Evolutionary conservation across 768 basidiomycete species (phyloP).

Genomic region (Termitomyces sp.): DNA sequence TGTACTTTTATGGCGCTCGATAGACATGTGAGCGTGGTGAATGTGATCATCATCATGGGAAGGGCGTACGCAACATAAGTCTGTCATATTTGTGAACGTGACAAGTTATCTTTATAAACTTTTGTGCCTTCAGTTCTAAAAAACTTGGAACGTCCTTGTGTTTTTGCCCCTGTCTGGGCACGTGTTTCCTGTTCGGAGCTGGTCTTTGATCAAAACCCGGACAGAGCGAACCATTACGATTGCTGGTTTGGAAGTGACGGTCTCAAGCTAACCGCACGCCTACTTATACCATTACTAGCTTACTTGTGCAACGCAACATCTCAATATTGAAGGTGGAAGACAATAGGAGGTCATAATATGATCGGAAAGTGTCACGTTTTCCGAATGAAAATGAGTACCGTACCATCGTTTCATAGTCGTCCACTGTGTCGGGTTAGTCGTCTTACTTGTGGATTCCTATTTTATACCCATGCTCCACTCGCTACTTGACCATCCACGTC

Average conservation of each 20-base stretch:
- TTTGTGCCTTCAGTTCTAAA: neutral
- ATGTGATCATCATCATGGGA: neutral
- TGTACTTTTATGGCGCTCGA: neutral
- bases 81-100: neutral
- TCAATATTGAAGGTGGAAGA: neutral
- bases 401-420: conserved; percentile 31
- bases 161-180: neutral
- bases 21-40: neutral
- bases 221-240: neutral
- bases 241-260: too few relatives aligned
- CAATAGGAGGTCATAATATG: neutral
- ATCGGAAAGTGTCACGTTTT: conserved; percentile 8
- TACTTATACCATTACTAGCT: neutral
- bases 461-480: conserved; percentile 20
- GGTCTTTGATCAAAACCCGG: neutral
- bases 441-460: conserved; percentile 21
- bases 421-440: conserved; percentile 35
- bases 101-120: too few relatives aligned
- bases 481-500: neutral
- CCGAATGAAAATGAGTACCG: conserved; percentile 26
- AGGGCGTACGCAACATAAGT: neutral
- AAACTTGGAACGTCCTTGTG: too few relatives aligned
- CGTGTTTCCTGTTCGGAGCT: neutral
- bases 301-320: neutral
- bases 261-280: too few relatives aligned